Evolutionary conservation across 345 rosid genomes (phyloP).

Genomic region (Rhodamnia argentea): DNA sequence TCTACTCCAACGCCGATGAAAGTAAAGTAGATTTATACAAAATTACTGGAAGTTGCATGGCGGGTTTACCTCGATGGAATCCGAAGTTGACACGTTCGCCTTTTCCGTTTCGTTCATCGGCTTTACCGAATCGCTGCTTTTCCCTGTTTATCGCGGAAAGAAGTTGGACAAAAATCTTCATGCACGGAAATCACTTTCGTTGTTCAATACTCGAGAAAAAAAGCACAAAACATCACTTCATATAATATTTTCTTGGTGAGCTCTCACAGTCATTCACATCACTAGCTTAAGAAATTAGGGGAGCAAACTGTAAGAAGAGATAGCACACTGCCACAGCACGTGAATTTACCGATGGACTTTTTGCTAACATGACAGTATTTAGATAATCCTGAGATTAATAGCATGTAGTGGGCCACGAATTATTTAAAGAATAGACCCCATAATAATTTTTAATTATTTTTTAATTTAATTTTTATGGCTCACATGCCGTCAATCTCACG

Average conservation of each 20-base stretch:
- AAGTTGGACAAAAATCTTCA: background rate
- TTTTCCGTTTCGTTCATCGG: background rate
- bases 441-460: no score
- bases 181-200: background rate
- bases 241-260: background rate
- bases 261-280: background rate
- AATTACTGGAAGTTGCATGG: no score
- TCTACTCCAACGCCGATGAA: background rate
- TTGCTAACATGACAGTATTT: no score
- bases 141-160: background rate
- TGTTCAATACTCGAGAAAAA: background rate
- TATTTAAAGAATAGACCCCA: no score
- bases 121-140: background rate
- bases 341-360: background rate
- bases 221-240: background rate
- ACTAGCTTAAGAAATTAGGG: background rate
- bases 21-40: background rate
- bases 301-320: background rate
- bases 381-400: no score
- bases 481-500: no score
- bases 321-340: rapidly evolving
- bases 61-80: background rate
- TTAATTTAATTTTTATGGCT: no score
- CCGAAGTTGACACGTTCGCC: background rate
- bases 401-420: no score